phyloP scores from a whole-genome alignment of 1,284 basidiomycete species.

The Somion occarium region DNA sequence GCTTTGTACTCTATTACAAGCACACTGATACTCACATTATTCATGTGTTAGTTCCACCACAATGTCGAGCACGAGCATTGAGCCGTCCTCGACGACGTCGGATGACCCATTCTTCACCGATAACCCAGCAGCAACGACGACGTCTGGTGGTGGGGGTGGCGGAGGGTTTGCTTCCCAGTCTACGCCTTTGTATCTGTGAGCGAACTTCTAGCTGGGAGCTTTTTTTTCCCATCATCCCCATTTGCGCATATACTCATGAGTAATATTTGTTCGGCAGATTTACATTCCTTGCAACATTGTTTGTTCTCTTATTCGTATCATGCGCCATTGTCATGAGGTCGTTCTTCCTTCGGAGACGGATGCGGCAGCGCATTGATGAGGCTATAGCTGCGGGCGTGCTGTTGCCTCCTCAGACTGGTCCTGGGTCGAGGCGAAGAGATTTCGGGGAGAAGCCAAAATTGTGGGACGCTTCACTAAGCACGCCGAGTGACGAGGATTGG shows the following conservation, averaged over 20 bases:
- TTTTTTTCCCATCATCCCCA: not conserved
- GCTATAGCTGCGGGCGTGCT: conserved; percentile 44
- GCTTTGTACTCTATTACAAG: too few relatives aligned
- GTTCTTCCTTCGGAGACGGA: conserved; percentile 54
- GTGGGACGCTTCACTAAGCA: conserved; percentile 43
- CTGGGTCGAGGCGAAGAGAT: conserved; percentile 34
- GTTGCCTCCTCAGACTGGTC: conserved; percentile 29
- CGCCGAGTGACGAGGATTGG: conserved; percentile 34
- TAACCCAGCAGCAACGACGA: not conserved
- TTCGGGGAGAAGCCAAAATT: conserved; percentile 49
- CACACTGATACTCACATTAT: too few relatives aligned
- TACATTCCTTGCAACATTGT: conserved; percentile 66
- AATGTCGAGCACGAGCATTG: conserved; percentile 1
- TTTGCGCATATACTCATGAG: not conserved
- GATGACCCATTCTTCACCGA: conserved; percentile 1
- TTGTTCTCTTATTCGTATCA: conserved; percentile 61
- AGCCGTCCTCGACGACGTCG: not conserved
- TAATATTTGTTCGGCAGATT: conserved; percentile 35
- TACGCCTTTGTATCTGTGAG: conserved; percentile 5
- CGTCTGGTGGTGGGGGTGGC: not conserved
- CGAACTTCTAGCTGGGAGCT: not conserved
- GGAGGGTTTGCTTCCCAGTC: not conserved
- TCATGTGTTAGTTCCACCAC: not conserved
- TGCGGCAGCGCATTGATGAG: conserved; percentile 45
- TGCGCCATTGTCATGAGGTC: conserved; percentile 60